phyloP scores from a whole-genome alignment of 306 rosid species.

The Heteromeles arbutifolia region DNA sequence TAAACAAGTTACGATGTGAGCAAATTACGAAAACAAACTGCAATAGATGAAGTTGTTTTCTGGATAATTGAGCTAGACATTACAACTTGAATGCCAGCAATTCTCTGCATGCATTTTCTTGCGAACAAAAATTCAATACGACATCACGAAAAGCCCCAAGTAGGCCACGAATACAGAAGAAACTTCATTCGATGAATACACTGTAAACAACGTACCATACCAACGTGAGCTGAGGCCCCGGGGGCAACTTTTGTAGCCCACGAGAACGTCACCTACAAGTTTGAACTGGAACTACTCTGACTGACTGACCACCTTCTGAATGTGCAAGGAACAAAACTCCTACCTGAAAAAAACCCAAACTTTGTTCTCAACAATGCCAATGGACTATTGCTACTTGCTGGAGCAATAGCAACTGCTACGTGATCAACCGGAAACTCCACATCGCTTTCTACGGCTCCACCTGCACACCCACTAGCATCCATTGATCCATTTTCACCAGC shows the following conservation, averaged over 20 bases:
- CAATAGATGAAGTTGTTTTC: neutral
- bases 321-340: conserved; percentile 41
- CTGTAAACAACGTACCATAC: neutral
- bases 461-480: conserved; percentile 35
- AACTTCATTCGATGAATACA: neutral
- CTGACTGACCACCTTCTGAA: conserved; percentile 47
- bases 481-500: conserved; percentile 38
- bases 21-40: neutral
- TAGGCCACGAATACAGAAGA: neutral
- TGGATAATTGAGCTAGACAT: neutral
- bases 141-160: neutral
- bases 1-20: neutral
- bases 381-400: conserved; percentile 35
- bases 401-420: conserved; percentile 18
- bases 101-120: neutral
- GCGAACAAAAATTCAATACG: neutral
- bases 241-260: conserved; percentile 9
- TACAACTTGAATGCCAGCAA: neutral
- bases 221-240: neutral
- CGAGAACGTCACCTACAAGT: conserved; percentile 15
- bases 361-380: conserved; percentile 38
- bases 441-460: conserved; percentile 27
- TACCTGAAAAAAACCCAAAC: conserved; percentile 43
- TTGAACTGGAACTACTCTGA: conserved; percentile 25
- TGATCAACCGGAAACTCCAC: conserved; percentile 20